Base-by-base conservation (phyloP, 1,139 yeast species). In the Neolecta irregularis region DNA sequence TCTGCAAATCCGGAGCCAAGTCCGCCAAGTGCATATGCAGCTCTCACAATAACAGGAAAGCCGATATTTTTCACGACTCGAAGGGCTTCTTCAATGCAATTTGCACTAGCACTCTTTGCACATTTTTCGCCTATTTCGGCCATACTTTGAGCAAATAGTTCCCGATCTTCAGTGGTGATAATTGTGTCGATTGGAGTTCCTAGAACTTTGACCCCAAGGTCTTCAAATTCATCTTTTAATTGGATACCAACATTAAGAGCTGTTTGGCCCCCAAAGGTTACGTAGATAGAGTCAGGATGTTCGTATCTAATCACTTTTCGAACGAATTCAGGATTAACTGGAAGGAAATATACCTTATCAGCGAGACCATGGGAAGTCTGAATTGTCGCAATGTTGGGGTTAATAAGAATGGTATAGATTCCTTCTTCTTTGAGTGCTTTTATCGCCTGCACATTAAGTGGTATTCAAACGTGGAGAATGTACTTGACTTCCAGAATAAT, bases 241-340 rank as follows among this genome's bases (percentile, higher is more conserved):
- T 75, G 72, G 47, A 88, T 83, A 69, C 98, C 98, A 41, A 88
- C 98, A 50, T 76, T 76, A 50, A 88, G 68, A 34, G 95, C 98
- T 33, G 98, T 88, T 65, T 88, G 98, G 52, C 98, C 98, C 64
- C 98, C 98, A 53, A 88, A 88, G 19, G 98, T 88, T 57, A 81
- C 78, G 62, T 81, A 88, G 49, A 88, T 85, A 49, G 95, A 93
- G 56, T 88, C 98, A 25, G 98, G 98, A 46, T 83, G 74, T 64
- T 88, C 98, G 56, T 79, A 79, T 54, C 80, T 66, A 53, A 88
- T 88, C 50, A 88, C 94, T 57, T 88, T 83, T 55, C 96, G 72
- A 39, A 88, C 96, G 52, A 83, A 88, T 44, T 88, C 98, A 16
- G 98, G 77, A 46, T 79, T 88, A 40, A 88, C 98, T 28, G 98